A percentile compares a stretch with the other conserved stretches of the same genome.
Evolutionary conservation across 75 land plant genomes (phyloP).

Genomic region (Adiantum capillusveneris): DNA sequence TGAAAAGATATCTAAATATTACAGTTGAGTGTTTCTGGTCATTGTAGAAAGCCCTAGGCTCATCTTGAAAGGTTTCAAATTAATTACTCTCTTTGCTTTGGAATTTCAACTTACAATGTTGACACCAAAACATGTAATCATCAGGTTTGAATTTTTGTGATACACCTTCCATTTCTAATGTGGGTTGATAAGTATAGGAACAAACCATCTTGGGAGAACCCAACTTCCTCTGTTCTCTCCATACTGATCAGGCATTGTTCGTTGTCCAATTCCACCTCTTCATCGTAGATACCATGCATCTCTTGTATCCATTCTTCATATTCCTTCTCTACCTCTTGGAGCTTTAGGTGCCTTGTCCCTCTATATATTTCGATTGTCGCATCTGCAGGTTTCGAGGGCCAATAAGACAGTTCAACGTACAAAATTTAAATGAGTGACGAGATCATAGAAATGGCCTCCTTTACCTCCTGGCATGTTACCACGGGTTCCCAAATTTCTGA

Average conservation of each 20-base stretch:
- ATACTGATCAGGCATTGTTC: conserved; percentile 9
- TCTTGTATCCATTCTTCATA: conserved; percentile 54
- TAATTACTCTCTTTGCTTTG: no score
- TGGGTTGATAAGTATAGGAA: no score
- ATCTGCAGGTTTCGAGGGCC: conserved; percentile 8
- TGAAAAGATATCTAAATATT: no score
- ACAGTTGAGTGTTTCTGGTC: no score
- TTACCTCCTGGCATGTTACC: neutral
- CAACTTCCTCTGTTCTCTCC: conserved; percentile 31
- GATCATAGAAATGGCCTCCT: neutral
- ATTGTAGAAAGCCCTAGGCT: no score
- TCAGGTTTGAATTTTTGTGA: no score
- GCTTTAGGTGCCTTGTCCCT: conserved; percentile 23
- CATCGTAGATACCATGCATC: conserved; percentile 53
- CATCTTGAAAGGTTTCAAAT: no score
- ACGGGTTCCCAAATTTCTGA: conserved; percentile 1
- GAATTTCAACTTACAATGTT: no score
- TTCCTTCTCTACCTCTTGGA: conserved; percentile 31
- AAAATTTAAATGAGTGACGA: neutral
- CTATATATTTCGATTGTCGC: conserved; percentile 28
- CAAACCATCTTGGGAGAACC: conserved; percentile 44
- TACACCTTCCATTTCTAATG: conserved; percentile 3
- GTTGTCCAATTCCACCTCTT: conserved; percentile 36
- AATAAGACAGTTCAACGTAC: neutral
- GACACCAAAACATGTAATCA: no score